Evolutionary conservation across 768 basidiomycete species (phyloP).

Genomic region (Grammothele lineata): DNA sequence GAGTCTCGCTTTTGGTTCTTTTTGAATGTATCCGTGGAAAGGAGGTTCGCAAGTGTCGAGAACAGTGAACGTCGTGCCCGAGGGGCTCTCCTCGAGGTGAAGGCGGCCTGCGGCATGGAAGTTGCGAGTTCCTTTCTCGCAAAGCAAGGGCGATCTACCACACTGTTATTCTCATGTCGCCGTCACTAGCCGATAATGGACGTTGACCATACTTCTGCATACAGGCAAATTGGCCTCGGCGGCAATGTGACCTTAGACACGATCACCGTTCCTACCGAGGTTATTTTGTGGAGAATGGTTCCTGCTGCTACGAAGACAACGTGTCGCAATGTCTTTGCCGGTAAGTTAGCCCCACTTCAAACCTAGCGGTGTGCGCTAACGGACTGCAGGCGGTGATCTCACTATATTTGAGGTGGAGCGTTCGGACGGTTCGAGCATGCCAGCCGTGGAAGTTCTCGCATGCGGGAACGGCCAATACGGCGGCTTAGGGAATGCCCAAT

Average conservation of each 20-base stretch:
- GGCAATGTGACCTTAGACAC: slow-evolving; percentile 54
- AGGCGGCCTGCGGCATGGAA: no score
- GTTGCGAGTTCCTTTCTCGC: no score
- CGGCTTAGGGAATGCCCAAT: slow-evolving; percentile 62
- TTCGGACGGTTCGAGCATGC: slow-evolving; percentile 28
- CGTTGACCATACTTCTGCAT: no score
- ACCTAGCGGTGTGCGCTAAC: no score
- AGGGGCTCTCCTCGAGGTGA: no score
- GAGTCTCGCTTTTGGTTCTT: slow-evolving; percentile 15
- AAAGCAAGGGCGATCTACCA: no score
- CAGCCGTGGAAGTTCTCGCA: slow-evolving; percentile 56
- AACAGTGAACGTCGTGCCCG: no score
- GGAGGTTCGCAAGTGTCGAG: no score
- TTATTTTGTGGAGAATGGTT: slow-evolving; percentile 62
- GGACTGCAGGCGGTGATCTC: slow-evolving; percentile 56
- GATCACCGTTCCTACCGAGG: slow-evolving; percentile 81
- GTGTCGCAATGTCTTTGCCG: slow-evolving; percentile 65
- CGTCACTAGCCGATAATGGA: not conserved
- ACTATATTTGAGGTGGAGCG: slow-evolving; percentile 76
- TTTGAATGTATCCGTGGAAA: no score
- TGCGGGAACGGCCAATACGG: slow-evolving; percentile 86
- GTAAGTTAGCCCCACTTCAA: slow-evolving; percentile 37
- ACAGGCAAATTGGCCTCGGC: slow-evolving; percentile 80
- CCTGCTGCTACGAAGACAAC: slow-evolving; percentile 46
- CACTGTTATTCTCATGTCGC: no score